Base-by-base conservation (phyloP, 1,284 basidiomycete genomes). In the Austroboletus novae-zelandiae region DNA sequence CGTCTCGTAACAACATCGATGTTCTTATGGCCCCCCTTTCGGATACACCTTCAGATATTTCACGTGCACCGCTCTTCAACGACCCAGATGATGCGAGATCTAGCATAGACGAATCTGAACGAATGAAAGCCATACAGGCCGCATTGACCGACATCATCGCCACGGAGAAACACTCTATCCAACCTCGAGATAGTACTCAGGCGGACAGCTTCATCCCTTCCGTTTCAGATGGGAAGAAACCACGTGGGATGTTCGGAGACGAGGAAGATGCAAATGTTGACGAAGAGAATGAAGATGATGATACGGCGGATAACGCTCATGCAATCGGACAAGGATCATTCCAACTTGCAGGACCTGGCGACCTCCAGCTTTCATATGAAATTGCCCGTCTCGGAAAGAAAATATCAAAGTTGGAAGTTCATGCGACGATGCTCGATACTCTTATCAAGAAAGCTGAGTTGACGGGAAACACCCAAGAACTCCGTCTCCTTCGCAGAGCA, bases 61-160 rank as follows among this genome's bases (percentile, higher is more conserved):
- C 80, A 3, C 74, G 89, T 42, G 81, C 87, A 1, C 90, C 90
- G 3, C 72, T 92, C n/a, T 92, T 92, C 57, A 80, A 87, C 57
- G 87, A 89, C 57, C 82, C 84, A 0, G 81, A 86, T 49, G 84
- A 89, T 50, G 77, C 76, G 40, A 73, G 76, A 50, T 79, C 79
- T 46, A 74, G 78, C 43, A 78, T 82, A 6, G 84, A 89, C 47
- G 84, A 91, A 63, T 73, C 75, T 10, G 78, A 86, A 57, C 78
- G 91, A 32, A 95, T 97, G 81, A 91, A 94, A 57, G 94, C 93
- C 4, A 94, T 98, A 20, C 93, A 95, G 61, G 91, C 92, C 5
- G 95, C 95, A 1, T 74, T 98, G 52, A 94, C 89, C 15, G 91
- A 94, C 63, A 97, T 98, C 65, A 95, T 98, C 60, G 90, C 91